A percentile compares a stretch with the other conserved stretches of the same genome.
Evolutionary conservation across 495 filamentous ascomycete genomes (phyloP).

Genomic region (Xylaria nigripes): DNA sequence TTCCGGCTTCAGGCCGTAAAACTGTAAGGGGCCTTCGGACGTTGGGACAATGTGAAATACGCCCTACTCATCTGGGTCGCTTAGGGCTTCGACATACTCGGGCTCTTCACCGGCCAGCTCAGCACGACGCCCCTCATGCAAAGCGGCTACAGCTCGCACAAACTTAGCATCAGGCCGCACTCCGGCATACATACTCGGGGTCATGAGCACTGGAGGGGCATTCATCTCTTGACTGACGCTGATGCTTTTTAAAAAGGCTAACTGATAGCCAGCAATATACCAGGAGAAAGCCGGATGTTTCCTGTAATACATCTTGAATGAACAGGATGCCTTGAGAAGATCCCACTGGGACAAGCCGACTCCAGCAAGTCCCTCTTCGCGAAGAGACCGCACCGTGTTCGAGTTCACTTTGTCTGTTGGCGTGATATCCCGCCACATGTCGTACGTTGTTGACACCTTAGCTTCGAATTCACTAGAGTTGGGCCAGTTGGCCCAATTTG

Average conservation of each 20-base stretch:
- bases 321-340: conserved; percentile 54
- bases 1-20: no score
- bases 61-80: conserved; percentile 5
- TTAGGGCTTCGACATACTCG: background rate
- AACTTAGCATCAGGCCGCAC: conserved; percentile 32
- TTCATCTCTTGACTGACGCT: conserved; percentile 9
- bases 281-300: conserved; percentile 43
- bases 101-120: conserved; percentile 13
- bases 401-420: conserved; percentile 28
- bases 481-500: conserved; percentile 25
- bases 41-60: background rate
- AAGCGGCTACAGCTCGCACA: conserved; percentile 16
- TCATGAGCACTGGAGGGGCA: conserved; percentile 20
- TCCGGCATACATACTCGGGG: conserved; percentile 41
- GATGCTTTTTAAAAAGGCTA: conserved; percentile 56
- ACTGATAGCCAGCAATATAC: conserved; percentile 54
- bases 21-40: no score
- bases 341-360: conserved; percentile 43
- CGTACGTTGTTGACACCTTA: conserved; percentile 36
- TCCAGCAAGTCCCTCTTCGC: conserved; percentile 38
- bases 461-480: conserved; percentile 30
- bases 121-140: conserved; percentile 7
- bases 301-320: conserved; percentile 41
- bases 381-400: conserved; percentile 26
- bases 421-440: conserved; percentile 37